Conservation (phyloP, 306 rosid genomes). For the Lagenaria siceraria region DNA sequence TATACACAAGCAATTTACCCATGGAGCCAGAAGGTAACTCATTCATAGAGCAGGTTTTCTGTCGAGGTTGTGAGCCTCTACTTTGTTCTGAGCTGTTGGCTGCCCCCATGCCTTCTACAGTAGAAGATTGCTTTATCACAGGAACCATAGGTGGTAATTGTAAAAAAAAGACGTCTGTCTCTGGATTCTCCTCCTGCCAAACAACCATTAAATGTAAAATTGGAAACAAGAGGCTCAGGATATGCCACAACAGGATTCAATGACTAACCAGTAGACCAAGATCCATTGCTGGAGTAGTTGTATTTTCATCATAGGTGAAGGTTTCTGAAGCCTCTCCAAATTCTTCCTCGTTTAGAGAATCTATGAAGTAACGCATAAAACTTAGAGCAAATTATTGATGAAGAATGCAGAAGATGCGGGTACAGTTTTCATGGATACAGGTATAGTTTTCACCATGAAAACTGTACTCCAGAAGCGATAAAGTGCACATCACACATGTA, state of each 20-base stretch:
- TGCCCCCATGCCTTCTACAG: constrained; percentile 15
- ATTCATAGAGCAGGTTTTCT: constrained; percentile 22
- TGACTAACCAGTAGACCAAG: constrained; percentile 61
- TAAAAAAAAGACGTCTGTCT: constrained; percentile 42
- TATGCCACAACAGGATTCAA: neutral
- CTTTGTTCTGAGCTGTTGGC: constrained; percentile 16
- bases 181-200: constrained; percentile 65
- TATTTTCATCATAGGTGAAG: constrained; percentile 36
- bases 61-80: constrained; percentile 7
- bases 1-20: constrained; percentile 78
- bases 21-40: constrained; percentile 58
- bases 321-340: constrained; percentile 47
- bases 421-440: neutral
- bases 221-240: constrained; percentile 5
- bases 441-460: neutral
- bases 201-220: constrained; percentile 10
- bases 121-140: constrained; percentile 16
- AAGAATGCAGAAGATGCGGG: neutral
- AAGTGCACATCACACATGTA: neutral
- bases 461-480: neutral
- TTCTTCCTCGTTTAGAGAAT: constrained; percentile 53
- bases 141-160: constrained; percentile 50
- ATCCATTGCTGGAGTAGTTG: constrained; percentile 30
- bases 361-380: constrained; percentile 24
- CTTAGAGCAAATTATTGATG: neutral